These are phyloP conservation scores for Cicer cuneatum DNA, from an alignment of 306 rosid species.

Conservation along the genomic window DNA sequence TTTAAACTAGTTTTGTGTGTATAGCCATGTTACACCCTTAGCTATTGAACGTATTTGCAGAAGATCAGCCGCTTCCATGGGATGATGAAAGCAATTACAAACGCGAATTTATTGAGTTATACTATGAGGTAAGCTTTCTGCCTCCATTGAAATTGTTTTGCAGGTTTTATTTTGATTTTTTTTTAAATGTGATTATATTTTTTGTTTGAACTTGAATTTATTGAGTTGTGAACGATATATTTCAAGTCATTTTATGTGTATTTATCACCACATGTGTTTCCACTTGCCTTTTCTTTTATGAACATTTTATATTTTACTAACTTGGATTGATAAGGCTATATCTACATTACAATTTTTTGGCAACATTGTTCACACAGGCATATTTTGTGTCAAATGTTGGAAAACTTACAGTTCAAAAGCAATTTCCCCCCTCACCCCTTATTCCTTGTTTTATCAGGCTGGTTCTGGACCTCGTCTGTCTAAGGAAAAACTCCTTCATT, in stretches of 20 bases:
- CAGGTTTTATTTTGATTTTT: slow-evolving; percentile 30
- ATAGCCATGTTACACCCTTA: slow-evolving; percentile 57
- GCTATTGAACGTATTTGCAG: slow-evolving; percentile 80
- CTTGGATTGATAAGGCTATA: slow-evolving; percentile 15
- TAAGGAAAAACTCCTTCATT: slow-evolving; percentile 59
- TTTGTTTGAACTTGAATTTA: slow-evolving; percentile 6
- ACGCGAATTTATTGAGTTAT: slow-evolving; percentile 71
- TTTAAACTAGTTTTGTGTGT: slow-evolving; percentile 23
- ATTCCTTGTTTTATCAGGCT: slow-evolving; percentile 56
- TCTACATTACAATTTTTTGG: neutral
- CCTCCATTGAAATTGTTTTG: slow-evolving; percentile 20
- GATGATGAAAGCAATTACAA: slow-evolving; percentile 74
- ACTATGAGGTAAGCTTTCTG: slow-evolving; percentile 72
- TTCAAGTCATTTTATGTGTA: slow-evolving; percentile 22
- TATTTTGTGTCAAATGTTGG: slow-evolving; percentile 22
- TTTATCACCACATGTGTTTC: slow-evolving; percentile 11
- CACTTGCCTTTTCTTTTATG: neutral
- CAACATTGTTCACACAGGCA: slow-evolving; percentile 12
- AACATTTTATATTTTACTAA: slow-evolving; percentile 10
- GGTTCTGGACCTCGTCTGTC: slow-evolving; percentile 66
- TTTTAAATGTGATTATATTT: slow-evolving; percentile 19
- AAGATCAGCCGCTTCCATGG: slow-evolving; percentile 77
- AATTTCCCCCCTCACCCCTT: slow-evolving; percentile 18
- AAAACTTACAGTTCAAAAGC: slow-evolving; percentile 7
- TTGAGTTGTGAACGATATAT: neutral